Evolutionary conservation across 257 asterid genomes (phyloP), one percentile per base, ranked within the genome.

Genomic region (Gentiana macrophylla): DNA sequence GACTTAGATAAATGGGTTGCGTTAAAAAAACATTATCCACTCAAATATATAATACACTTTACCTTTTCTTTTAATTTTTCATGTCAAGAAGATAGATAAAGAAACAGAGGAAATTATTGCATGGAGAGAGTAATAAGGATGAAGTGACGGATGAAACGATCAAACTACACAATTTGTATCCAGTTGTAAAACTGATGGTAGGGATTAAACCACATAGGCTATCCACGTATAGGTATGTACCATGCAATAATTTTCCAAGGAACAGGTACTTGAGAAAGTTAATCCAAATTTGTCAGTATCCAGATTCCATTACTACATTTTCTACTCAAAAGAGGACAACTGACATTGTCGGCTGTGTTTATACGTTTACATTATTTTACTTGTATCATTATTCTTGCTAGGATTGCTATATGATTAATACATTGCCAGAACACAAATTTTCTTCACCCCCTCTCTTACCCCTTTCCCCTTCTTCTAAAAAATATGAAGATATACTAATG

Each of bases 341-440:
- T 69, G 73, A 11, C 70, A 69, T 41, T 74, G 73, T 74, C 76
- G 80, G 74, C 65, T 60, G 62, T 37, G 50, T 45, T 56, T 51
- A 62, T 61, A 74, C 53, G 62, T 58, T 52, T 60, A 55, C 49
- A 48, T 34, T 64, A 57, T 58, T 58, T 56, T 67, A 55, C 60
- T 59, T 15, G 10, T 52, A 45, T 13, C 36, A 12, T 56, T 60
- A 46, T 44, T 64, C 52, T 68, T 13, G n/a, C 11, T 38, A 51
- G 43, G 57, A 38, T 37, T 38, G 12, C 53, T 35, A 61, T 64
- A 65, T 68, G 74, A 68, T 68, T 73, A 61, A 57, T 59, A 10
- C 46, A 24, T 24, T 24, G 66, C 55, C 74, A 63, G 62, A 47
- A 50, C 51, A 49, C 53, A 68, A 57, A 38, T 8, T 52, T 33